Conservation (phyloP, 108 stramenopile species). For the Mediolabrus comicus region DNA sequence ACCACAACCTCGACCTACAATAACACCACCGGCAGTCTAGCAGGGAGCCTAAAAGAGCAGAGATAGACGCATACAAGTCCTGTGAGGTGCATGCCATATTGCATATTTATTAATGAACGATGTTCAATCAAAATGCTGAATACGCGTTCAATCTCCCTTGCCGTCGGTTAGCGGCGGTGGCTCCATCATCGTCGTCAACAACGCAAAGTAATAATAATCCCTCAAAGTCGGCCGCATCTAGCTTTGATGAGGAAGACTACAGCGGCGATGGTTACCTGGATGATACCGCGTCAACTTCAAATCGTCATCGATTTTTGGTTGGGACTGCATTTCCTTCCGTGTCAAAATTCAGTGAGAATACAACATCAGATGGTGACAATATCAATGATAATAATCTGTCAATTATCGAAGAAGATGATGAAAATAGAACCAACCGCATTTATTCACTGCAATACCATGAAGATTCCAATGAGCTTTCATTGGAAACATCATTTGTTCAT, state of each 20-base stretch:
- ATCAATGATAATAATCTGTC: not conserved
- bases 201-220: not conserved
- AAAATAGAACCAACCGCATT: conserved; percentile 27
- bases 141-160: conserved; percentile 40
- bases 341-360: conserved; percentile 13
- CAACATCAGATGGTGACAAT: conserved; percentile 1
- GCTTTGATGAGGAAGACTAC: not conserved
- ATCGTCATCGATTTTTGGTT: conserved; percentile 10
- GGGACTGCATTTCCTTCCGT: conserved; percentile 19
- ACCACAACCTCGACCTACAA: too few relatives aligned
- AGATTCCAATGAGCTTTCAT: conserved; percentile 42
- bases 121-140: conserved; percentile 35
- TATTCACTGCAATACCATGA: conserved; percentile 45
- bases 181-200: conserved; percentile 12
- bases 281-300: not conserved
- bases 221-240: not conserved
- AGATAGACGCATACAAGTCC: too few relatives aligned
- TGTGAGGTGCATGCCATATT: too few relatives aligned
- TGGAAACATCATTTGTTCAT: conserved; percentile 27
- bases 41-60: too few relatives aligned
- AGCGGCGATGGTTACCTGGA: not conserved
- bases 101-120: too few relatives aligned
- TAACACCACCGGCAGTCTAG: too few relatives aligned
- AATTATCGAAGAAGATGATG: conserved; percentile 23
- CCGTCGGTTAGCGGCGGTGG: conserved; percentile 37